These are phyloP conservation scores for Naganishia kalamii DNA, from an alignment of 768 basidiomycete genomes.

Conservation along the genomic window DNA sequence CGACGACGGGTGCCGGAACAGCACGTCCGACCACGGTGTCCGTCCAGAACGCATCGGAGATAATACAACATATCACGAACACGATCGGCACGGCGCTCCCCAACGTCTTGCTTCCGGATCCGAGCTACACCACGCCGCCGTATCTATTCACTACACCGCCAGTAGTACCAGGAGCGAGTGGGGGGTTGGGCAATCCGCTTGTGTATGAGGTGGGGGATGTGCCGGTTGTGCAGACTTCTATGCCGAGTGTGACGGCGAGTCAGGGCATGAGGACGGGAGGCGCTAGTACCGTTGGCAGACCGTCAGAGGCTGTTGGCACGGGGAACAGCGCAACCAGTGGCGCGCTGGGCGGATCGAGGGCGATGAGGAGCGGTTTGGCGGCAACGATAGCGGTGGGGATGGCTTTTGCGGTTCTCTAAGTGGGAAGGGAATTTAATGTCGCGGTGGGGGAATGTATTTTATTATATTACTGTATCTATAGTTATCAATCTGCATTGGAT, in stretches of 20 bases:
- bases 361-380: no score
- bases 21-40: conserved; percentile 16
- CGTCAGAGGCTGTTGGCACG: no score
- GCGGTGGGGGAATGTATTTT: no score
- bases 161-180: neutral
- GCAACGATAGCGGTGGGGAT: no score
- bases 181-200: conserved; percentile 21
- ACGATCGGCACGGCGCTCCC: conserved; percentile 22
- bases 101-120: conserved; percentile 25
- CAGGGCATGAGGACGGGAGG: neutral
- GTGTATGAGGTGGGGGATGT: conserved; percentile 3
- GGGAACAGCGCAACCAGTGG: no score
- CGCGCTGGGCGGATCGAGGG: no score
- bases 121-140: conserved; percentile 20
- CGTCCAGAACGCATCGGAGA: conserved; percentile 13
- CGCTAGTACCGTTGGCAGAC: neutral
- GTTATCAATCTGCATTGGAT: no score
- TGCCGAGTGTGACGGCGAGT: neutral
- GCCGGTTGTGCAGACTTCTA: conserved; percentile 7
- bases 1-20: neutral
- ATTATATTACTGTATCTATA: neutral
- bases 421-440: no score
- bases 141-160: conserved; percentile 22
- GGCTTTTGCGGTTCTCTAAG: no score
- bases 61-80: conserved; percentile 8